Percentiles rank a stretch among this genome's conserved stretches.
Conservation (phyloP, 73 alveolate genomes). For the Symbiodinium pilosum region DNA sequence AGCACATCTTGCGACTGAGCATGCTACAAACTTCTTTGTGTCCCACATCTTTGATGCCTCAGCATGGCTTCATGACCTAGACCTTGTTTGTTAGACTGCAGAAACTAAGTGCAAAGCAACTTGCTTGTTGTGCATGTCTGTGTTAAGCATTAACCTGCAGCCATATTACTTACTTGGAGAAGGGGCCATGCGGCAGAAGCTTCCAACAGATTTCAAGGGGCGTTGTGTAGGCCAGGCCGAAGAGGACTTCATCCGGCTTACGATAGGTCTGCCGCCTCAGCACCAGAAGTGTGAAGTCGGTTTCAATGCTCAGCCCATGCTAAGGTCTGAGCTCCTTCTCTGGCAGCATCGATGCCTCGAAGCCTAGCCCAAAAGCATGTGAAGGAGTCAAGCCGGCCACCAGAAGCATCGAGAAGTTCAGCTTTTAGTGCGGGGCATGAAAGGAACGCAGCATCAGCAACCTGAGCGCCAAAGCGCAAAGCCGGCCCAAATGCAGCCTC, state of each 20-base stretch:
- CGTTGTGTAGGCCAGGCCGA: constrained; percentile 89
- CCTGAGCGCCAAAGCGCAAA: no score
- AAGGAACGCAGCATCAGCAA: constrained; percentile 79
- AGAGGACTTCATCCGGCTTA: constrained; percentile 82
- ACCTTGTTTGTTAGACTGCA: no score
- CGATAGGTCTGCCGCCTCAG: constrained; percentile 83
- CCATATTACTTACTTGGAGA: no score
- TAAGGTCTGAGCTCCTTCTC: constrained; percentile 37
- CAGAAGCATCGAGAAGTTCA: not conserved
- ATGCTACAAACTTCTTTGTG: constrained; percentile 54
- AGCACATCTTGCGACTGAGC: not conserved
- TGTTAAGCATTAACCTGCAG: constrained; percentile 62
- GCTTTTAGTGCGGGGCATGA: not conserved
- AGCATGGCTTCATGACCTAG: no score
- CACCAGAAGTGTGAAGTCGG: not conserved
- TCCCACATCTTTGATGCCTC: constrained; percentile 89
- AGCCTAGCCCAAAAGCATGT: not conserved
- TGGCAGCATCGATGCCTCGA: constrained; percentile 71
- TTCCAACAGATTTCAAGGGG: not conserved
- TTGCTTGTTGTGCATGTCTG: constrained; percentile 92
- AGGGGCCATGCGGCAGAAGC: not conserved
- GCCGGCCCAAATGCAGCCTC: no score
- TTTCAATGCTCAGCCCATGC: no score
- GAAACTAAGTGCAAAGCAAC: no score
- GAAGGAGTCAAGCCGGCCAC: not conserved